A percentile compares a stretch with the other conserved stretches of the same genome.
Evolutionary conservation across 2,329 filamentous ascomycete species (phyloP).

Genomic region (Ophiosphaerella narmari): DNA sequence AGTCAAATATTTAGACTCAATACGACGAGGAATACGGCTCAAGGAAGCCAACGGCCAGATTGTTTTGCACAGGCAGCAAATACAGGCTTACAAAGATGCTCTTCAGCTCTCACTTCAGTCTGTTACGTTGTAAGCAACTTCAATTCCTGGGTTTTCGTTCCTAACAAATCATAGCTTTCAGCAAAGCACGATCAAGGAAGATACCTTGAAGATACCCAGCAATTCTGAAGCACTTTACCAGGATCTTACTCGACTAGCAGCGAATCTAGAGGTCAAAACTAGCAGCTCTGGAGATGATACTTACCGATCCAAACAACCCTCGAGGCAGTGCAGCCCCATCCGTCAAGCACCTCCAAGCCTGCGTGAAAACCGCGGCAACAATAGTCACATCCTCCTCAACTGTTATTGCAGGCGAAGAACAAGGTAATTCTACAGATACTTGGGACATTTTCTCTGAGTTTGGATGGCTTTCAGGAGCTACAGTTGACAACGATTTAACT

Average conservation of each 20-base stretch:
- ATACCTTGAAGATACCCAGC: background rate
- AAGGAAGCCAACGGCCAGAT: slow-evolving; percentile 3
- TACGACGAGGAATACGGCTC: background rate
- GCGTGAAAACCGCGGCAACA: background rate
- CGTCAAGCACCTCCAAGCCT: background rate
- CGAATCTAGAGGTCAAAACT: background rate
- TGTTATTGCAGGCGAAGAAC: too few relatives aligned
- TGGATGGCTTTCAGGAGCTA: too few relatives aligned
- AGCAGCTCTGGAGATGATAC: background rate
- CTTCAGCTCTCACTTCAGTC: slow-evolving; percentile 2
- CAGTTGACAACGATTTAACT: too few relatives aligned
- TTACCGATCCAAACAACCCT: background rate
- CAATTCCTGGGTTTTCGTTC: background rate
- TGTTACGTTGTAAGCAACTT: background rate
- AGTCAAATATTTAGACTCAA: background rate
- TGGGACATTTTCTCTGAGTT: too few relatives aligned
- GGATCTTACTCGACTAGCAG: background rate
- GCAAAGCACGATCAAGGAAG: slow-evolving; percentile 1
- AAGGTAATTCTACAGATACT: too few relatives aligned
- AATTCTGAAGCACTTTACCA: background rate
- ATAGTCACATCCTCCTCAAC: background rate
- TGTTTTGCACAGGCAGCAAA: background rate
- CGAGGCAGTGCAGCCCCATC: too few relatives aligned
- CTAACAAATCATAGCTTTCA: background rate
- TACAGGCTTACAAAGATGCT: slow-evolving; percentile 2